Conservation (phyloP, 1,284 basidiomycete species). For the Stygiomarasmius scandens region DNA sequence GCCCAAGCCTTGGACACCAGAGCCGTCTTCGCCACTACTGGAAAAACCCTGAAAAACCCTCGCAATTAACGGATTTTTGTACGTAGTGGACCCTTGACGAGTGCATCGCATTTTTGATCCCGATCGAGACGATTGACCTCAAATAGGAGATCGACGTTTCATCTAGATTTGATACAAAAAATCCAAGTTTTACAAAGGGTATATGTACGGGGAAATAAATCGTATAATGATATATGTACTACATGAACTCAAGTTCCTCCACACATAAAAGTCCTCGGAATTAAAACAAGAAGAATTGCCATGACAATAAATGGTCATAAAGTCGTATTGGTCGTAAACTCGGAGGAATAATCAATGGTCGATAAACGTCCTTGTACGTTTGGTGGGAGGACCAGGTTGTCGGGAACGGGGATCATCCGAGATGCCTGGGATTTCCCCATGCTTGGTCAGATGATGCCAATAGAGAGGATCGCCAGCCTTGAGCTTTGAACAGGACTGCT, state of each 20-base stretch:
- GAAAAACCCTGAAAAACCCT: no score
- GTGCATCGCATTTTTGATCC: not conserved
- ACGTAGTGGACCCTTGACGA: constrained; percentile 12
- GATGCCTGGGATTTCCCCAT: constrained; percentile 75
- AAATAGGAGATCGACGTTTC: not conserved
- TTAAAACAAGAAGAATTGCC: not conserved
- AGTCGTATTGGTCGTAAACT: not conserved
- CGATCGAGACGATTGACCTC: not conserved
- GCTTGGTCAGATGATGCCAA: constrained; percentile 77
- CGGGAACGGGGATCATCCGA: constrained; percentile 60
- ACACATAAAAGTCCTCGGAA: not conserved
- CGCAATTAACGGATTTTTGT: no score
- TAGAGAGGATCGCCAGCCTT: constrained; percentile 69
- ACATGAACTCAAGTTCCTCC: no score
- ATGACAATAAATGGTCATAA: not conserved
- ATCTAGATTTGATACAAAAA: not conserved
- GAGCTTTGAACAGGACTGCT: constrained; percentile 41
- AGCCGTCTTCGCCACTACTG: no score
- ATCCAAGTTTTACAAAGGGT: not conserved
- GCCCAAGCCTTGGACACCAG: no score
- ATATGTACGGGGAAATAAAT: not conserved
- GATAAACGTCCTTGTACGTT: not conserved
- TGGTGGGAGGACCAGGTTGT: not conserved
- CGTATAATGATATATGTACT: no score
- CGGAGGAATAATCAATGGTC: not conserved